phyloP scores from a whole-genome alignment of 352 stramenopile genomes.

The Pythium folliculosum region DNA sequence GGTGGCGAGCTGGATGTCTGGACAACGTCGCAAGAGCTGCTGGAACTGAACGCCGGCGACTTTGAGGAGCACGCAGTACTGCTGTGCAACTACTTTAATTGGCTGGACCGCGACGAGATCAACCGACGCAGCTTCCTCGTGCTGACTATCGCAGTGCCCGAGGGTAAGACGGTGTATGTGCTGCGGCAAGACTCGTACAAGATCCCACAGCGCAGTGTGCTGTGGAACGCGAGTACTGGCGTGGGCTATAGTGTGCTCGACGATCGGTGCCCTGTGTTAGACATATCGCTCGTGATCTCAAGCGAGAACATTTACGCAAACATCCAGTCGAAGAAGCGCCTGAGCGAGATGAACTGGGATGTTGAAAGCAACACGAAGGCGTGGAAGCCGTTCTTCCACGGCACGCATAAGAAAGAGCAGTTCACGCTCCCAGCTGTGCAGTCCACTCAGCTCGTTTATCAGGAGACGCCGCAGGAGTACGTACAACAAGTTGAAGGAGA shows the following conservation, averaged over 20 bases:
- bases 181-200: conserved; percentile 60
- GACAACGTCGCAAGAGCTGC: conserved; percentile 89
- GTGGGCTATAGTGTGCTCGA: conserved; percentile 75
- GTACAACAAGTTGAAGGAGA: conserved; percentile 77
- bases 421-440: conserved; percentile 55
- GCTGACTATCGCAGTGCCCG: conserved; percentile 77
- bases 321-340: conserved; percentile 52
- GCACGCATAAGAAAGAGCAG: conserved; percentile 27
- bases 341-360: conserved; percentile 80
- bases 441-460: conserved; percentile 56
- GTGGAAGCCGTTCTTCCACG: conserved; percentile 88
- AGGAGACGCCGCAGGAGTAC: conserved; percentile 48
- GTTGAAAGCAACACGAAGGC: conserved; percentile 72
- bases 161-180: conserved; percentile 90
- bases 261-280: conserved; percentile 78
- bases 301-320: conserved; percentile 92
- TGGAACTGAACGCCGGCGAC: conserved; percentile 89
- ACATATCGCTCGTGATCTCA: conserved; percentile 88
- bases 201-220: conserved; percentile 46
- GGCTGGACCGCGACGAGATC: conserved; percentile 63
- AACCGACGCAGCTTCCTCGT: conserved; percentile 77
- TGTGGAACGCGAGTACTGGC: conserved; percentile 92
- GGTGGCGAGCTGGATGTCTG: conserved; percentile 78
- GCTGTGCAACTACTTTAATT: conserved; percentile 90
- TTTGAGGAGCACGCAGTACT: conserved; percentile 92